Conservation (phyloP, 495 filamentous ascomycete species). For the Trichoderma parareesei region DNA sequence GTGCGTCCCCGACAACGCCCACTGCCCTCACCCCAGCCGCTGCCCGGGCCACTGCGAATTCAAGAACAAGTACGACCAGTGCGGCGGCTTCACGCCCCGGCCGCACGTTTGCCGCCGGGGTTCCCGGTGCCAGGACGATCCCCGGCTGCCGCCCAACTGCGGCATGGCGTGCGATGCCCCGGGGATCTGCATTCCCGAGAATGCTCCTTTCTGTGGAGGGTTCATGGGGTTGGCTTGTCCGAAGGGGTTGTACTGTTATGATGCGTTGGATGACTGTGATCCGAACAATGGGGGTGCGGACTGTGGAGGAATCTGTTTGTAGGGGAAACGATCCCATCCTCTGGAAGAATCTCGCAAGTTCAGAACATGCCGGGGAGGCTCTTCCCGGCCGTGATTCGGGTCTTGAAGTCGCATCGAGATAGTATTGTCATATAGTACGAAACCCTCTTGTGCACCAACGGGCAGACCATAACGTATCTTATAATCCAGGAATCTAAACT, state of each 20-base stretch:
- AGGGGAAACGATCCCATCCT: too few relatives aligned
- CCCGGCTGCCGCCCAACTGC: constrained; percentile 3
- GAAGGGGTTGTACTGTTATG: constrained; percentile 1
- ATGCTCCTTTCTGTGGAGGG: neutral
- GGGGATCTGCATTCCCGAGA: neutral
- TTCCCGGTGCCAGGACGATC: neutral
- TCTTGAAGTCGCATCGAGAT: too few relatives aligned
- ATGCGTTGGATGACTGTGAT: neutral
- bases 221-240: neutral
- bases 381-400: too few relatives aligned
- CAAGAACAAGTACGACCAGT: constrained; percentile 1
- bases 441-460: too few relatives aligned
- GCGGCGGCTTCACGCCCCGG: constrained; percentile 1
- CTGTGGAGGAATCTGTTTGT: neutral
- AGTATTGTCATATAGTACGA: too few relatives aligned
- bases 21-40: neutral
- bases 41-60: constrained; percentile 1
- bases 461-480: too few relatives aligned
- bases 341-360: too few relatives aligned
- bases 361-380: too few relatives aligned
- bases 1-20: neutral
- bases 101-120: neutral
- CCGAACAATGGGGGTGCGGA: neutral
- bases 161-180: constrained; percentile 6
- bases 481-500: too few relatives aligned